Percentiles rank a stretch among this genome's conserved stretches.
Conservation (phyloP, 2,329 filamentous ascomycete species). For the Metarhizium robertsii region DNA sequence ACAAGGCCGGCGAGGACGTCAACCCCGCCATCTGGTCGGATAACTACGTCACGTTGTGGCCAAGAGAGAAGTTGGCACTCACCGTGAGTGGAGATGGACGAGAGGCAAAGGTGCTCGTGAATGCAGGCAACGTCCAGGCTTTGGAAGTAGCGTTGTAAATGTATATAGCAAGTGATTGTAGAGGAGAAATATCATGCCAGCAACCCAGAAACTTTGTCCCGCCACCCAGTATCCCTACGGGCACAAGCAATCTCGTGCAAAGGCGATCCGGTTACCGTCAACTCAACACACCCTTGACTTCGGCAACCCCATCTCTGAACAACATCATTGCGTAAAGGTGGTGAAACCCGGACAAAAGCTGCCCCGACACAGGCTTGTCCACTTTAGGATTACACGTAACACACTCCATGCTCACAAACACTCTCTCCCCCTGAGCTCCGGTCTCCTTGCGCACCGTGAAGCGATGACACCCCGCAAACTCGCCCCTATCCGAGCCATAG, state of each 20-base stretch:
- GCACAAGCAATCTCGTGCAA: too few relatives aligned
- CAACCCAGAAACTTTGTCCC: too few relatives aligned
- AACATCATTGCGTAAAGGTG: too few relatives aligned
- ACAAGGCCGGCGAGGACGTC: constrained; percentile 33
- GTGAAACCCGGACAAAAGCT: too few relatives aligned
- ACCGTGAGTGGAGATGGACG: constrained; percentile 9
- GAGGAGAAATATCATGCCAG: background rate
- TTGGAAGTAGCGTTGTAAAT: constrained; percentile 1
- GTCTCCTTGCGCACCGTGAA: background rate
- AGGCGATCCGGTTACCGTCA: too few relatives aligned
- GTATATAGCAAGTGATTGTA: background rate
- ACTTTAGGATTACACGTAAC: too few relatives aligned
- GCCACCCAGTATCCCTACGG: too few relatives aligned
- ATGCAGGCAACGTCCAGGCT: constrained; percentile 10
- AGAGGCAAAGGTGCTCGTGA: constrained; percentile 7
- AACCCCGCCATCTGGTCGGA: constrained; percentile 48
- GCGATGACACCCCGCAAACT: constrained; percentile 19
- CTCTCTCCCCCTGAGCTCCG: too few relatives aligned
- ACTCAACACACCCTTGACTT: too few relatives aligned
- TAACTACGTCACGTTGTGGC: constrained; percentile 55
- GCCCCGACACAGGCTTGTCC: too few relatives aligned
- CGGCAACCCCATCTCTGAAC: too few relatives aligned
- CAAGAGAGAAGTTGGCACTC: constrained; percentile 35
- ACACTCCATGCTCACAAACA: background rate
- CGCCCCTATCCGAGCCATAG: constrained; percentile 16